Percentiles rank a stretch among this genome's conserved stretches.
phyloP scores from a whole-genome alignment of 768 basidiomycete genomes.

The Pisolithus albus region DNA sequence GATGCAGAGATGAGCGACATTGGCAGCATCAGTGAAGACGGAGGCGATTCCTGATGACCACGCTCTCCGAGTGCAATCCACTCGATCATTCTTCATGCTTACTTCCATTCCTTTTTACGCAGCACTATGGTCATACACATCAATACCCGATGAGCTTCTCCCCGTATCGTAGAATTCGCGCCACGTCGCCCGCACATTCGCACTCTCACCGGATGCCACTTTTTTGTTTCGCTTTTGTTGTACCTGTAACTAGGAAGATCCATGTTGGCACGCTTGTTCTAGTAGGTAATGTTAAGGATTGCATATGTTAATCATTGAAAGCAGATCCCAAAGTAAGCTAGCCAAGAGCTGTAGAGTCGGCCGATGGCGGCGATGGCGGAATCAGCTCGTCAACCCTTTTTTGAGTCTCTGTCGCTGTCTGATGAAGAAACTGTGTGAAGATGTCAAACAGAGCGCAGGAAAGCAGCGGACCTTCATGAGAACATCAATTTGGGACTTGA shows the following conservation, averaged over 20 bases:
- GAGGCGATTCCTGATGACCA: conserved; percentile 27
- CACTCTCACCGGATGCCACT: conserved; percentile 14
- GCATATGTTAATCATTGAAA: neutral
- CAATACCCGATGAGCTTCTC: conserved; percentile 21
- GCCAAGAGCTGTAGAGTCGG: conserved; percentile 19
- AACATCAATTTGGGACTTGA: conserved; percentile 71
- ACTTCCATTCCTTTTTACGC: neutral
- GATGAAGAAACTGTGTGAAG: conserved; percentile 9
- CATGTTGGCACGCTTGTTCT: conserved; percentile 12
- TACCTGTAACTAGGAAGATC: conserved; percentile 26
- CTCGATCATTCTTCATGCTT: neutral
- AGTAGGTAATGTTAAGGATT: conserved; percentile 2
- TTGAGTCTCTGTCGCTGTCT: conserved; percentile 68
- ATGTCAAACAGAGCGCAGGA: conserved; percentile 2
- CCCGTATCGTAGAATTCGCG: conserved; percentile 10
- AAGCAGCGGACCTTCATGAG: conserved; percentile 55
- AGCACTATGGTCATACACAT: neutral
- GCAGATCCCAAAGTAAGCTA: conserved; percentile 4
- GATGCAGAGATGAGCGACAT: conserved; percentile 87
- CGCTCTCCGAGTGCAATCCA: too few relatives aligned
- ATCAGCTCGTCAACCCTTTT: conserved; percentile 71
- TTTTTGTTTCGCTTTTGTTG: conserved; percentile 15
- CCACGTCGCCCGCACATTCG: conserved; percentile 5
- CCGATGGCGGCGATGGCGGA: conserved; percentile 32
- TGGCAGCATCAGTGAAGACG: conserved; percentile 70